Base-by-base conservation (phyloP, 805 yeast species). In the Saturnispora ahearnii region DNA sequence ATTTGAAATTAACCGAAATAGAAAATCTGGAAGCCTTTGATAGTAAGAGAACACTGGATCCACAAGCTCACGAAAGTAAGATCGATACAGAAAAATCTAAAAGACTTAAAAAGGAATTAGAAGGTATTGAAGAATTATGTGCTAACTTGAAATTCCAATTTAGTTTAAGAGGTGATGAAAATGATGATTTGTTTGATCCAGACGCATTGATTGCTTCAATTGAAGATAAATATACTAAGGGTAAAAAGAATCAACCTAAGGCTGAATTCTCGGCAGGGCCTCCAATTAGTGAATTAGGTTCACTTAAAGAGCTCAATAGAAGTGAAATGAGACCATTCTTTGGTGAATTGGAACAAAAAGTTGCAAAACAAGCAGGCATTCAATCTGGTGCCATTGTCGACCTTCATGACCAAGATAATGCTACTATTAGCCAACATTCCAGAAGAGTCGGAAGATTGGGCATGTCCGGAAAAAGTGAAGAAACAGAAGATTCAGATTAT, bases 341-440 rank as follows among this genome's bases (percentile, higher is more conserved):
- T 55, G 68, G 72, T 44, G 86, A 81, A 58, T 65, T 81, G 55
- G 68, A 73, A 22, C 62, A 72, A 3, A 78, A 76, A 55, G 82
- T 79, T 11, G 67, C 63, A 7, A 74, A 67, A 50, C 59, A 69
- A 3, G 69, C 68, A 4, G 59, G 78, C 1, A 70, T 72, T 38
- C 12, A 38, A 9, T 11, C 30, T 21, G n/a, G 9, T 9, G 24
- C 30, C 13, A 46, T 22, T 13, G 4, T 30, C 5, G 24, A 34
- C 3, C 29, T 2, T 10, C 12, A 9, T 28, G 21, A 15, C 26
- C 33, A 18, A 28, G 13, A 7, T 12, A 10, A 7, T 24, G 6
- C 6, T 12, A 5, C 2, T 11, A n/a, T 6, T 4, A 30, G 5
- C 11, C 34, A 42, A 13, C 6, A 18, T 5, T 26, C 9, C 9